These are phyloP conservation scores for Apiotrichum sp. DNA, from an alignment of 1,284 basidiomycete species.

Conservation along the genomic window DNA sequence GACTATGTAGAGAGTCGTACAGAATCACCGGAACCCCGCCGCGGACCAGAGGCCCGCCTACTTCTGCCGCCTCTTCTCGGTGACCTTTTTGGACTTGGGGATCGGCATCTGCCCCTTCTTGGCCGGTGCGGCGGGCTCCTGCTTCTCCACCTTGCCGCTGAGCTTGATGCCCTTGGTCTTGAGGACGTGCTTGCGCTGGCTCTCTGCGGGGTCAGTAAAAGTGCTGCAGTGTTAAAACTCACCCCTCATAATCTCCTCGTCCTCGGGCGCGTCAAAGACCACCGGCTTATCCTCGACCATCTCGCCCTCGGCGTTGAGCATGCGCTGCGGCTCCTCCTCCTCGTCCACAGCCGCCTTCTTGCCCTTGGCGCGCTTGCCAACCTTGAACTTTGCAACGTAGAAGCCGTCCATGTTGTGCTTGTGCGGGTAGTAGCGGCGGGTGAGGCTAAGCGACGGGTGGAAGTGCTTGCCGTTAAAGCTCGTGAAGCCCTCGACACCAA, in stretches of 20 bases:
- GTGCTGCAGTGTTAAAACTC: constrained; percentile 11
- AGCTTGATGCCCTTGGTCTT: constrained; percentile 51
- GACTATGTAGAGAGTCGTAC: constrained; percentile 4
- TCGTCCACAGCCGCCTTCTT: constrained; percentile 44
- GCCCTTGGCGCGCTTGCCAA: constrained; percentile 66
- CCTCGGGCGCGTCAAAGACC: constrained; percentile 44
- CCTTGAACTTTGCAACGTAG: constrained; percentile 96
- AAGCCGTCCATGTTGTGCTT: constrained; percentile 80
- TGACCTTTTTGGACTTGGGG: constrained; percentile 37
- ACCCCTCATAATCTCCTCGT: constrained; percentile 45
- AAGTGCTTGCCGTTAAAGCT: constrained; percentile 85
- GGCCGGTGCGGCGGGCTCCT: background rate
- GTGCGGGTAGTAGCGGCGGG: constrained; percentile 57
- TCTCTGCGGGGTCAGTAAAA: constrained; percentile 27
- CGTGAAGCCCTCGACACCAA: constrained; percentile 88
- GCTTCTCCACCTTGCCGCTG: constrained; percentile 25
- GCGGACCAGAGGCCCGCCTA: background rate
- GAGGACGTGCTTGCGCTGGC: constrained; percentile 46
- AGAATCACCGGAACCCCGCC: background rate
- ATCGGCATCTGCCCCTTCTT: constrained; percentile 18
- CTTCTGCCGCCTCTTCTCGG: constrained; percentile 26
- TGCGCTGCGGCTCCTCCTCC: constrained; percentile 27
- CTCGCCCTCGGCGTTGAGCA: constrained; percentile 5
- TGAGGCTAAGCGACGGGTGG: constrained; percentile 69
- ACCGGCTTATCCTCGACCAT: constrained; percentile 16